Base-by-base conservation (phyloP, 2,329 filamentous ascomycete genomes). In the Nemania bipapillata region DNA sequence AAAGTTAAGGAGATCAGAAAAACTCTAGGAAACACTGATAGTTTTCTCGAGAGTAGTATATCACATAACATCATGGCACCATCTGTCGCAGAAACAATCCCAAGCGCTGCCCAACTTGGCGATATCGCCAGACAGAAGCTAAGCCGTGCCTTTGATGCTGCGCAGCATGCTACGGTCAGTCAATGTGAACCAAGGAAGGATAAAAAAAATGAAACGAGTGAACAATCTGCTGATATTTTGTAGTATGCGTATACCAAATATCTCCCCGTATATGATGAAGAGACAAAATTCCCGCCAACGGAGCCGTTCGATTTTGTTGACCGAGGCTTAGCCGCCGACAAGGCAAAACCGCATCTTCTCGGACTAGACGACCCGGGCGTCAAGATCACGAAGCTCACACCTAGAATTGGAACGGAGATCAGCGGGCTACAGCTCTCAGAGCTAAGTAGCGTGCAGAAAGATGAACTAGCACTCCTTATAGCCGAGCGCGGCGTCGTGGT, bases 281-380 rank as follows among this genome's bases (percentile, higher is more conserved):
- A 77, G 1, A 80, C 78, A 2, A 79, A 70, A 17, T 82, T 80
- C 62, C 76, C 79, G 0, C 78, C 80, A 17, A 80, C 80, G 0
- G 76, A 81, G 67, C 79, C 78, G 0, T 83, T 83, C 66, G 78
- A 79, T 11, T 81, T 83, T 63, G 64, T 74, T 24, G 82, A 83
- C 40, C 79, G 78, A 40, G 82, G 82, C 17, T 76, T 79, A 32
- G 66, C 78, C 54, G 83, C 82, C 1, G 81, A 84, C 69, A 80
- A 80, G 40, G 77, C 78, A 20, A 83, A 84, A 69, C 75, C 78
- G 12, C 80, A 83, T 70, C 76, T 85, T 8, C 71, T 77, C 1
- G 40, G 30, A 11, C 3, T 68, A 2, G 74, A 76, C 0, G 77
- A 79, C 53, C 77, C 71, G 17, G 70, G 69, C 17, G 70, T 75